Conservation (phyloP, 805 yeast genomes). For the Torulaspora franciscae region DNA sequence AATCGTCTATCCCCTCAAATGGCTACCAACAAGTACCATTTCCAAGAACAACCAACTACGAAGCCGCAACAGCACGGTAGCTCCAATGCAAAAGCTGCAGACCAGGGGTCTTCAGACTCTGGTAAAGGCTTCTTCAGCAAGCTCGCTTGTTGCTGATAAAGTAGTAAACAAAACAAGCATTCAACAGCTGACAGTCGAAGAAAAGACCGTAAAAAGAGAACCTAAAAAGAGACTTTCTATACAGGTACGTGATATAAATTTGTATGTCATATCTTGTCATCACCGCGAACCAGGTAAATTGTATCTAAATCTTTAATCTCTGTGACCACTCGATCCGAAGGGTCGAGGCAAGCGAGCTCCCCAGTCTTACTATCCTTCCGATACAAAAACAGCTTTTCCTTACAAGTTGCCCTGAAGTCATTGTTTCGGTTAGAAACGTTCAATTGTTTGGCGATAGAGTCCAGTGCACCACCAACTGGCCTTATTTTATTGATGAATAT, state of each 20-base stretch:
- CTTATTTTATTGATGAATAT: slow-evolving; percentile 31
- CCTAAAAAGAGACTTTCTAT: neutral
- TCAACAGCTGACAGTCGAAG: neutral
- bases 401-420: slow-evolving; percentile 11
- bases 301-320: slow-evolving; percentile 24
- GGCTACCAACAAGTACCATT: slow-evolving; percentile 17
- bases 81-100: slow-evolving; percentile 10
- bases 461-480: slow-evolving; percentile 35
- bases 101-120: slow-evolving; percentile 21
- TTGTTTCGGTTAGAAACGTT: slow-evolving; percentile 24
- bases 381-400: slow-evolving; percentile 28
- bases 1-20: slow-evolving; percentile 27
- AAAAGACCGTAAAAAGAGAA: slow-evolving; percentile 1
- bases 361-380: slow-evolving; percentile 14
- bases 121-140: slow-evolving; percentile 35
- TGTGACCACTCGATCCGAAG: slow-evolving; percentile 21
- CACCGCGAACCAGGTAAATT: slow-evolving; percentile 30
- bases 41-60: slow-evolving; percentile 22
- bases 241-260: neutral
- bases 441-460: slow-evolving; percentile 27
- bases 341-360: slow-evolving; percentile 6
- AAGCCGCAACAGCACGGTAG: slow-evolving; percentile 12
- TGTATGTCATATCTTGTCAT: slow-evolving; percentile 6
- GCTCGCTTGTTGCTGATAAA: slow-evolving; percentile 33
- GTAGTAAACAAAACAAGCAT: neutral